Evolutionary conservation across 1,139 yeast species (phyloP).

Genomic region (Zygoascus meyerae): DNA sequence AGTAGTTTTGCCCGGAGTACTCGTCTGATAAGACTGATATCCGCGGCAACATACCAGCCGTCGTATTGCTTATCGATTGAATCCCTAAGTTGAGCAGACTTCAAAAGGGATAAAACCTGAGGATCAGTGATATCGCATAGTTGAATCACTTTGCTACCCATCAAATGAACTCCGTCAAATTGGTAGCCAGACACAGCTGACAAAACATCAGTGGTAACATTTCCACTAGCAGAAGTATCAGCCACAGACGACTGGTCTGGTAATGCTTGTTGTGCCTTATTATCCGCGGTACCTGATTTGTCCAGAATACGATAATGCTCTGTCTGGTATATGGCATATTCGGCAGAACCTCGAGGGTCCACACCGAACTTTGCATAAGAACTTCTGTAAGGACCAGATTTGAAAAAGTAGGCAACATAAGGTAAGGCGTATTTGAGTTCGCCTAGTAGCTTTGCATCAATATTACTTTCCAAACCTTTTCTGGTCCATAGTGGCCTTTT

Average conservation of each 20-base stretch:
- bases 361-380: conserved; percentile 76
- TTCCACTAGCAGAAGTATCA: neutral
- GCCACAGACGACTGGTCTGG: conserved; percentile 17
- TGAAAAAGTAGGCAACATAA: conserved; percentile 69
- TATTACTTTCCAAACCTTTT: conserved; percentile 52
- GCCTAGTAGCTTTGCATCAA: conserved; percentile 46
- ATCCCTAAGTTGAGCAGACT: conserved; percentile 33
- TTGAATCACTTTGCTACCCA: conserved; percentile 68
- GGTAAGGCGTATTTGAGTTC: conserved; percentile 70
- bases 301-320: conserved; percentile 67
- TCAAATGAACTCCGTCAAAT: conserved; percentile 69
- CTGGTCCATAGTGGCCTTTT: conserved; percentile 84
- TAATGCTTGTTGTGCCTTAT: conserved; percentile 8
- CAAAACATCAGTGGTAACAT: neutral
- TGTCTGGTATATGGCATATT: conserved; percentile 67
- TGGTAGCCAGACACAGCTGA: conserved; percentile 35
- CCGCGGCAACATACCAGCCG: conserved; percentile 73
- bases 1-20: conserved; percentile 61
- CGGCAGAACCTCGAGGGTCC: conserved; percentile 57
- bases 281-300: conserved; percentile 29
- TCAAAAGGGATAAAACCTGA: conserved; percentile 48
- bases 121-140: conserved; percentile 75
- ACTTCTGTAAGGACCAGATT: conserved; percentile 94
- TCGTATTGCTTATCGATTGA: conserved; percentile 34
- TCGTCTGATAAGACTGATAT: conserved; percentile 58